A percentile compares a stretch with the other conserved stretches of the same genome.
Evolutionary conservation across 331 rosid species (phyloP).

Genomic region (Quercus tomentella): DNA sequence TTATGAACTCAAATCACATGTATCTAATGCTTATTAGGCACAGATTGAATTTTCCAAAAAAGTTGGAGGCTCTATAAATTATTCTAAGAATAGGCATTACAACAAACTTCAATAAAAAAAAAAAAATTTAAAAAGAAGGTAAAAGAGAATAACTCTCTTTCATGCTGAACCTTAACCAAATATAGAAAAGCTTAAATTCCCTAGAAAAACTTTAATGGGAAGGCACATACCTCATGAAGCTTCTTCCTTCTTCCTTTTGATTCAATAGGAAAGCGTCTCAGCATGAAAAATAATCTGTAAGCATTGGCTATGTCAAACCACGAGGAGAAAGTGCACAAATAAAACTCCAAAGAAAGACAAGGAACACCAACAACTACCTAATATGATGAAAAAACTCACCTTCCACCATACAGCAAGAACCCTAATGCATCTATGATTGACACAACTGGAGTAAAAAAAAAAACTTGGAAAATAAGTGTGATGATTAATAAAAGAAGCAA

Average conservation of each 20-base stretch:
- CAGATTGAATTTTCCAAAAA: too few relatives aligned
- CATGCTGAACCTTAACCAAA: neutral
- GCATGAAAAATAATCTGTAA: slow-evolving; percentile 85
- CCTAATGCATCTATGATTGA: slow-evolving; percentile 88
- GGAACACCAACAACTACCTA: slow-evolving; percentile 4
- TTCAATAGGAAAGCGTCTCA: slow-evolving; percentile 95
- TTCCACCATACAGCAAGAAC: slow-evolving; percentile 94
- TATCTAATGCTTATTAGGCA: too few relatives aligned
- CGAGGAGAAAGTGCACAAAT: neutral
- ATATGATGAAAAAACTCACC: slow-evolving; percentile 52
- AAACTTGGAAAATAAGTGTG: neutral
- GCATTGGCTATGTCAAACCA: neutral
- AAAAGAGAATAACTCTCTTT: neutral
- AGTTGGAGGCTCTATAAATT: too few relatives aligned
- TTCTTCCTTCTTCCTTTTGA: slow-evolving; percentile 96
- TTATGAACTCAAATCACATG: too few relatives aligned
- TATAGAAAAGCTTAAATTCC: neutral
- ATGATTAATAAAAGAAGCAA: slow-evolving; percentile 7
- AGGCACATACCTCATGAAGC: slow-evolving; percentile 76
- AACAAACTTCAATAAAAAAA: too few relatives aligned
- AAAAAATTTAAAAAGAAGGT: too few relatives aligned
- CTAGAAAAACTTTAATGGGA: slow-evolving; percentile 9
- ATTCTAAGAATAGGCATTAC: too few relatives aligned
- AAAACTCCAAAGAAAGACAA: slow-evolving; percentile 4
- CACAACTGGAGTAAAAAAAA: slow-evolving; percentile 43